Percentiles rank a stretch among this genome's conserved stretches.
These are phyloP conservation scores for Sugiyamaella marilandica DNA, from an alignment of 805 yeast species.

Conservation along the genomic window DNA sequence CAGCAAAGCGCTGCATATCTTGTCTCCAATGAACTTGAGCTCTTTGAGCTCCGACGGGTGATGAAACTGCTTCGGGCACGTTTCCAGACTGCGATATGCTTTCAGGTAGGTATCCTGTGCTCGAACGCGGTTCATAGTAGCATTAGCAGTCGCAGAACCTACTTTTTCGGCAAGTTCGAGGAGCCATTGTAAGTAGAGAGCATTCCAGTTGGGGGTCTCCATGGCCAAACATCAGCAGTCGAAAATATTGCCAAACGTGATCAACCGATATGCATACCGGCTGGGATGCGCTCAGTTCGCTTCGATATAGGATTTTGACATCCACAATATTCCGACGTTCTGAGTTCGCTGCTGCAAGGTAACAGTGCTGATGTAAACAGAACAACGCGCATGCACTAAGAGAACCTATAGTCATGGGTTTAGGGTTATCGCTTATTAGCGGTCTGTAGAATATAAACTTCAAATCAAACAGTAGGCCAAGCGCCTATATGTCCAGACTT, in stretches of 20 bases:
- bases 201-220: slow-evolving; percentile 17
- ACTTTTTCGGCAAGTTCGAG: slow-evolving; percentile 24
- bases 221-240: background rate
- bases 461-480: too few relatives aligned
- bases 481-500: too few relatives aligned
- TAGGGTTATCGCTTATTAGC: too few relatives aligned
- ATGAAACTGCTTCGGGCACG: slow-evolving; percentile 41
- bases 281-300: too few relatives aligned
- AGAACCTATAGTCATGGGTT: too few relatives aligned
- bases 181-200: slow-evolving; percentile 29
- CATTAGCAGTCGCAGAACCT: background rate
- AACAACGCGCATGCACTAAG: too few relatives aligned
- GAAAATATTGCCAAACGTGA: background rate
- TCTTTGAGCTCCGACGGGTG: slow-evolving; percentile 55
- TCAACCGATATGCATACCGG: too few relatives aligned
- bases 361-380: too few relatives aligned
- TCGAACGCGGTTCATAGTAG: background rate
- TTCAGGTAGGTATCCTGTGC: slow-evolving; percentile 41
- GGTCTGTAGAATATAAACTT: too few relatives aligned
- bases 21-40: slow-evolving; percentile 69
- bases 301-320: too few relatives aligned
- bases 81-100: slow-evolving; percentile 51
- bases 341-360: too few relatives aligned
- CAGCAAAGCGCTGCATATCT: slow-evolving; percentile 51
- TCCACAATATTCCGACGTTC: too few relatives aligned